These are phyloP conservation scores for Ophiostoma montium DNA, from an alignment of 2,329 filamentous ascomycete genomes.

Conservation along the genomic window DNA sequence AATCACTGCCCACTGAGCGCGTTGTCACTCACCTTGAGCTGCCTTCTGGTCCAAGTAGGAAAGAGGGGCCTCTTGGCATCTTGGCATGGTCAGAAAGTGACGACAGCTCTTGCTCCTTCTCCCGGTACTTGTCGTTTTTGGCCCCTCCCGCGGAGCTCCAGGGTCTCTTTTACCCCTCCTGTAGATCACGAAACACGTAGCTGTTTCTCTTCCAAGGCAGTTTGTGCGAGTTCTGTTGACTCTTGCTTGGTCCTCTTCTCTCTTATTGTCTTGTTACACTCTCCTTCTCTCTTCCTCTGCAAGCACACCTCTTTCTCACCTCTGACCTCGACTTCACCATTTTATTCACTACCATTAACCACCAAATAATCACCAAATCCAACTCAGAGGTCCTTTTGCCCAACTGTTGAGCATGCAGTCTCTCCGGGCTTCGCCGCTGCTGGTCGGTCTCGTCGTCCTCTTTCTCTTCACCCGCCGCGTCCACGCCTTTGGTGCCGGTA, in stretches of 20 bases:
- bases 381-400: neutral
- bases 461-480: constrained; percentile 53
- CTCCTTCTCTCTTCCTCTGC: neutral
- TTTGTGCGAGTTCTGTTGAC: no score
- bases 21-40: neutral
- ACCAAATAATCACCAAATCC: neutral
- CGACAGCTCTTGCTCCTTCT: neutral
- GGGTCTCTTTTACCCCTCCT: neutral
- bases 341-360: no score
- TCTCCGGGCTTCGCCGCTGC: constrained; percentile 32
- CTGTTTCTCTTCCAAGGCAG: neutral
- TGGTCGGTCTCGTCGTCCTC: constrained; percentile 45
- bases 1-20: neutral
- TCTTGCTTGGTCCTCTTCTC: neutral
- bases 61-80: constrained; percentile 13
- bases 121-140: neutral
- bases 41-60: constrained; percentile 7
- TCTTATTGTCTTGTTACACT: neutral
- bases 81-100: constrained; percentile 11
- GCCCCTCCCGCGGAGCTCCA: neutral
- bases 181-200: neutral
- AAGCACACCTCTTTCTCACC: neutral
- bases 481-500: constrained; percentile 74
- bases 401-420: constrained; percentile 28
- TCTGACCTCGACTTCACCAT: no score